Evolutionary conservation across 176 grass and related monocot genomes (phyloP).

Genomic region (Dendrocalamus sinicus): DNA sequence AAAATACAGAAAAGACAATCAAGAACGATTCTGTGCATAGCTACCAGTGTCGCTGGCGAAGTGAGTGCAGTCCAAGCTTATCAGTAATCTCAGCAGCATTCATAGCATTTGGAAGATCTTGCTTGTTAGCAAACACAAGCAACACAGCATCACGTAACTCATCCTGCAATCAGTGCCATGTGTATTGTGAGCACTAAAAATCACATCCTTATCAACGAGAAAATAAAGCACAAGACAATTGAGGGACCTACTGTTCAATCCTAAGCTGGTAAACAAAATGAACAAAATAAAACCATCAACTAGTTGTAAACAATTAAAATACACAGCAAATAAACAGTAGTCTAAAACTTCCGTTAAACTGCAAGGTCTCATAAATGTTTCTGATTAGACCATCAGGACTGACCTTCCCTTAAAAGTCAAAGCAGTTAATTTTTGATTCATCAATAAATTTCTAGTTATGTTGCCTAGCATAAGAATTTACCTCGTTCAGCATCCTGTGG

Average conservation of each 20-base stretch:
- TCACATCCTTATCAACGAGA: background rate
- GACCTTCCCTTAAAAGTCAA: background rate
- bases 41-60: slow-evolving; percentile 76
- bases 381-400: background rate
- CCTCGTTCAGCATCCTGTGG: slow-evolving; percentile 76
- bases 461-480: background rate
- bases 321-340: background rate
- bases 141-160: slow-evolving; percentile 71
- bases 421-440: background rate
- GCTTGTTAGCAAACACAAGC: slow-evolving; percentile 79
- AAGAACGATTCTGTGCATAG: background rate
- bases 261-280: background rate
- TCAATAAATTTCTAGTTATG: background rate
- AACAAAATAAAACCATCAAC: background rate
- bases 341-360: background rate
- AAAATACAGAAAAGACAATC: background rate
- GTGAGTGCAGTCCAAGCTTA: slow-evolving; percentile 75
- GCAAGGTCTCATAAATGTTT: background rate
- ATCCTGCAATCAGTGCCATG: slow-evolving; percentile 48
- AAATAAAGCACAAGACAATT: background rate
- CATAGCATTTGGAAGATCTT: slow-evolving; percentile 84
- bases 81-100: slow-evolving; percentile 73
- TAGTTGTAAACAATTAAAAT: background rate
- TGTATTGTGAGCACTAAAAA: slow-evolving; percentile 9
- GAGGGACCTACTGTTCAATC: background rate